Evolutionary conservation across 805 yeast species (phyloP).

Genomic region (Kodamaea lidongshanica): DNA sequence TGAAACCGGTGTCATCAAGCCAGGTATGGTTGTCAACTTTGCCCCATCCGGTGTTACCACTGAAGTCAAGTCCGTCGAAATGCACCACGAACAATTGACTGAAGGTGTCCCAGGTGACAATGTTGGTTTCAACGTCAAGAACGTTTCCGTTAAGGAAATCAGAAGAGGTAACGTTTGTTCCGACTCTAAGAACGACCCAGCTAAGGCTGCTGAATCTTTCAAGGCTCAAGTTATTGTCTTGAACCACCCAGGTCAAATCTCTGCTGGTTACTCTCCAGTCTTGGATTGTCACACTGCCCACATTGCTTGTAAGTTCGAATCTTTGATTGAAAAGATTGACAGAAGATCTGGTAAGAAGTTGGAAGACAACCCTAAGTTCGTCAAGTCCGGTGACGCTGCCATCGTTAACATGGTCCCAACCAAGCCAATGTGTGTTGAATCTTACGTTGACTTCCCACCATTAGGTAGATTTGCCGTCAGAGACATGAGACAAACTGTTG

Average conservation of each 20-base stretch:
- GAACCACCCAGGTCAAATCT: conserved; percentile 89
- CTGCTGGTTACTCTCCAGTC: conserved; percentile 89
- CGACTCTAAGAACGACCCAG: conserved; percentile 87
- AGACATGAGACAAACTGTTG: conserved; percentile 99
- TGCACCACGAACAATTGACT: conserved; percentile 77
- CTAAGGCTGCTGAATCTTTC: conserved; percentile 73
- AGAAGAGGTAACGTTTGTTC: conserved; percentile 92
- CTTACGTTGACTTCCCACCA: conserved; percentile 42
- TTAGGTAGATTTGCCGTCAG: conserved; percentile 64
- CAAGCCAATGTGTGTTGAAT: conserved; percentile 41
- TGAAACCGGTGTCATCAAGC: conserved; percentile 87
- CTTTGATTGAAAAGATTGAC: conserved; percentile 78
- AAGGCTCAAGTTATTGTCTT: conserved; percentile 76
- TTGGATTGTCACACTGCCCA: conserved; percentile 86
- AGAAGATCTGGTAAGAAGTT: conserved; percentile 51
- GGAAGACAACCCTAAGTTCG: conserved; percentile 29
- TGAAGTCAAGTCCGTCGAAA: conserved; percentile 83
- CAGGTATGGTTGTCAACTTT: conserved; percentile 84
- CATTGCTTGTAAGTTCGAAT: conserved; percentile 81
- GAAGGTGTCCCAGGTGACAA: conserved; percentile 90
- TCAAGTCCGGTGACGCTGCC: conserved; percentile 37
- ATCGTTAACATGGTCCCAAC: conserved; percentile 39
- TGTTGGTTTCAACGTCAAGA: conserved; percentile 87
- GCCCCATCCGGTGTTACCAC: conserved; percentile 91
- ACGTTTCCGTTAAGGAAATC: conserved; percentile 81